Evolutionary conservation across 129 eudicot species (phyloP), one percentile per base, ranked within the genome.

Genomic region (Pulicaria dysenterica): DNA sequence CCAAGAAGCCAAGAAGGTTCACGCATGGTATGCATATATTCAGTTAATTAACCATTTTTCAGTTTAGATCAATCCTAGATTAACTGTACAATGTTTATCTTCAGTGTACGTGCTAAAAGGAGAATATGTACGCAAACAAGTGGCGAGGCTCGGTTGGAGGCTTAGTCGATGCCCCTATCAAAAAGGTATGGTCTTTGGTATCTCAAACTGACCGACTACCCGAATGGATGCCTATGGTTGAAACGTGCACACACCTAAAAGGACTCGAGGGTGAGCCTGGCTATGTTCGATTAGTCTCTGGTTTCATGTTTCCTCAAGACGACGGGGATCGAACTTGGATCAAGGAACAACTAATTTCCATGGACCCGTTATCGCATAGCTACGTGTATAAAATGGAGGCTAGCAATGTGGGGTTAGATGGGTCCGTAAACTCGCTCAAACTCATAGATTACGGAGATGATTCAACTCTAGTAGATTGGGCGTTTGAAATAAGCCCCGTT

Each of bases 211-310:
- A 77, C 1, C 79, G 82, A 9, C 75, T 89, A 12, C 85, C 72
- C 12, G 84, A 89, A 49, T 86, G 92, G 96, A 84, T 89, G 93
- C 90, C 92, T n/a, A 84, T 84, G 96, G 86, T 87, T 3, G 96
- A 89, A 73, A 80, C 64, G 9, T 89, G 93, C 85, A 86, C 88
- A 3, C 76, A 74, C 70, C 73, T 89, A 79, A 64, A 63, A 8
- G 93, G 96, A 58, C 72, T 74, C n/a, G 92, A 84, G 60, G 92
- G 90, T 19, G 48, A 72, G 51, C 87, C 86, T 12, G 88, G 85
- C 40, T 89, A 86, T 57, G 81, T 83, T 37, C 77, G 90, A 39
- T 50, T 89, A 78, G 90, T 89, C 70, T 89, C 92, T 0, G 96
- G 96, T 9, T 86, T 86, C 73, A 78, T 86, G 92, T 89, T 89